Base-by-base conservation (phyloP, 2,329 filamentous ascomycete species). In the Sphaceloma murrayae region DNA sequence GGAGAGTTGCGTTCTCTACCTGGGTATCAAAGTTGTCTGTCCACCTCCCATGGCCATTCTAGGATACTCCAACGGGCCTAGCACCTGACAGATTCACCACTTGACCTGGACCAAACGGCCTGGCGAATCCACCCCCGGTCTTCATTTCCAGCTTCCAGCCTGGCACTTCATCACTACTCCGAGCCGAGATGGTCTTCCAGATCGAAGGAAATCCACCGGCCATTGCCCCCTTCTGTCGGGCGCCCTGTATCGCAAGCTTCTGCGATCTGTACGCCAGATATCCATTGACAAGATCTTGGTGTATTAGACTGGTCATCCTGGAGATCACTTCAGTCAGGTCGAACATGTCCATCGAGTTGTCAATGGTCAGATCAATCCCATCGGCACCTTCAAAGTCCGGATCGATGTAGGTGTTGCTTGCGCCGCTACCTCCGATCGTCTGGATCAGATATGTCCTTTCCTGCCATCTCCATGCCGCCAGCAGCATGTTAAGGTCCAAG, bases 241-340 rank as follows among this genome's bases (percentile, higher is more conserved):
- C 78, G 2, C 88, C 87, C 43, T 82, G 77, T 32, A 95, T 84
- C 9, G 86, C 87, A 56, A 95, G 87, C 38, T 83, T 79, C 32
- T 74, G 74, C 56, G 80, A 78, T 18, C 74, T 74, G 55, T 93
- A 85, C 11, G 83, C 84, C 19, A 95, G 74, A 56, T 88, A 95
- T 1, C 88, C 89, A 52, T 81, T 78, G 58, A 95, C 70, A 17
- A 94, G 67, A 1, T 83, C 85, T 61, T 94, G 85, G 39, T 82
- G 77, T 14, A 93, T 75, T 9, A 95, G 72, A 8, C 80, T 80
- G 0, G 83, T 77, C 9, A 93, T 72, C 38, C 85, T 78, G 33
- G 78, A 78, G 62, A 94, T 86, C n/a, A 93, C 69, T 52, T 85
- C 80, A 10, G 74, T 65, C 26, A 74, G 62, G 29, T 75, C 70